phyloP scores from a whole-genome alignment of 345 rosid species.

The Eutrema heterophyllum region DNA sequence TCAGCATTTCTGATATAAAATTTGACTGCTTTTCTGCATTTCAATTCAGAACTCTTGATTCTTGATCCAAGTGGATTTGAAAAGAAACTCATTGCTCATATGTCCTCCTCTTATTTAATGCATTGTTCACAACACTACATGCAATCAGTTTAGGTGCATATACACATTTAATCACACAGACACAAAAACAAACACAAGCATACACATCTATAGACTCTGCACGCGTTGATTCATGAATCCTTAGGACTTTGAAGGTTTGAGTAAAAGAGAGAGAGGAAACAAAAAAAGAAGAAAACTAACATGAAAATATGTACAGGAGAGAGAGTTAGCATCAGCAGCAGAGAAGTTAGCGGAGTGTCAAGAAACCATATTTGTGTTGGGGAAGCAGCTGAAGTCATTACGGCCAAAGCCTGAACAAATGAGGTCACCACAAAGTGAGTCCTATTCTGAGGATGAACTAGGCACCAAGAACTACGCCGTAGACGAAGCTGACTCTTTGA shows the following conservation, averaged over 20 bases:
- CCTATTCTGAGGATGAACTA: slow-evolving; percentile 34
- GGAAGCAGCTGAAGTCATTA: slow-evolving; percentile 72
- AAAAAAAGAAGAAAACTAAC: background rate
- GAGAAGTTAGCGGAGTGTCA: slow-evolving; percentile 95
- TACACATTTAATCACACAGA: background rate
- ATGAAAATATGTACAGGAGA: slow-evolving; percentile 45
- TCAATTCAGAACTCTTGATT: background rate
- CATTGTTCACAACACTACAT: background rate
- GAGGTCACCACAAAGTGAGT: slow-evolving; percentile 34
- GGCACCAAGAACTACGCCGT: slow-evolving; percentile 36
- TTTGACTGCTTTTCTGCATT: background rate
- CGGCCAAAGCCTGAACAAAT: slow-evolving; percentile 52
- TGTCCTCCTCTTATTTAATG: background rate
- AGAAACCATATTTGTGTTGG: slow-evolving; percentile 86
- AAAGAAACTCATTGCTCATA: background rate
- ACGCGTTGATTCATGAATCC: background rate
- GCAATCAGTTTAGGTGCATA: background rate
- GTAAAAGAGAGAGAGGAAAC: background rate
- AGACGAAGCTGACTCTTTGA: slow-evolving; percentile 12
- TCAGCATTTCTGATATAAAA: background rate
- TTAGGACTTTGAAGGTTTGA: background rate
- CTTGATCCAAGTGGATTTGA: background rate
- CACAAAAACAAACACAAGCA: background rate
- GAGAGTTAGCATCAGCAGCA: slow-evolving; percentile 78
- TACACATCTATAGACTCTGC: background rate